Evolutionary conservation across 495 filamentous ascomycete species (phyloP).

Genomic region (Annulohypoxylon bovei): DNA sequence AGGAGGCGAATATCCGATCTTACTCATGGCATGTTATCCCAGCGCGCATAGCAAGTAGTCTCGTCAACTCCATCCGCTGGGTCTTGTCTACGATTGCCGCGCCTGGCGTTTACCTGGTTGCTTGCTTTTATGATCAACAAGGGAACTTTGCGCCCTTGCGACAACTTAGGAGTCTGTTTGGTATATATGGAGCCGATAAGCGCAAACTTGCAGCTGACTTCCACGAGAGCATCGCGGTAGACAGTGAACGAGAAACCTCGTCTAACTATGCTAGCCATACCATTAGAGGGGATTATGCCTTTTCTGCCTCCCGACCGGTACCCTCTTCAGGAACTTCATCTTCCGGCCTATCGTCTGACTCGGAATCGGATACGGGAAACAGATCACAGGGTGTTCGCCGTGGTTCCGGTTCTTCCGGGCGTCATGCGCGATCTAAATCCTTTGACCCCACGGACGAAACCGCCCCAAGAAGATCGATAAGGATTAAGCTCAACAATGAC

Average conservation of each 20-base stretch:
- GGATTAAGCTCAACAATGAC: constrained; percentile 91
- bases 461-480: constrained; percentile 79
- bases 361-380: constrained; percentile 62
- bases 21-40: constrained; percentile 64
- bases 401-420: constrained; percentile 38
- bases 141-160: constrained; percentile 78
- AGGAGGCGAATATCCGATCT: constrained; percentile 50
- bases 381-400: constrained; percentile 45
- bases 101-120: constrained; percentile 81
- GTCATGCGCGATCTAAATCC: constrained; percentile 65
- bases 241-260: constrained; percentile 43
- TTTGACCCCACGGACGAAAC: constrained; percentile 65
- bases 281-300: constrained; percentile 29
- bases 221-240: constrained; percentile 46
- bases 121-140: constrained; percentile 80
- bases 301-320: constrained; percentile 48
- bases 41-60: constrained; percentile 62
- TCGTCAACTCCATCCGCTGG: constrained; percentile 75
- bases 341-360: constrained; percentile 66
- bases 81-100: constrained; percentile 80
- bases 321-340: constrained; percentile 71
- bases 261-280: constrained; percentile 16
- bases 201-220: constrained; percentile 52
- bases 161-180: constrained; percentile 68
- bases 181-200: constrained; percentile 51